Conservation (phyloP, 306 rosid species). For the Echinosophora koreensis region DNA sequence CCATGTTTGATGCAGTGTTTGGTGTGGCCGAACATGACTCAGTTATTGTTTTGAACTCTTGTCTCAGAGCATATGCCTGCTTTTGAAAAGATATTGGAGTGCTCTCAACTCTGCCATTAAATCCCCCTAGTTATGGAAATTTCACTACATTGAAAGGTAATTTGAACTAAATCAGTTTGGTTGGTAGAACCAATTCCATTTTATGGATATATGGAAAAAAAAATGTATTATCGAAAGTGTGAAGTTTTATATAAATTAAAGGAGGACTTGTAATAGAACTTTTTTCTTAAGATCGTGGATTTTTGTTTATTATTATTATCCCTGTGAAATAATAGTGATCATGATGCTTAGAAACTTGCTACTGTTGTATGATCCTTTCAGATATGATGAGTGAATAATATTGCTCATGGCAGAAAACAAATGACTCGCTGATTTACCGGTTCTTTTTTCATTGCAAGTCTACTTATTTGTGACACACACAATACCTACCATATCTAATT, state of each 20-base stretch:
- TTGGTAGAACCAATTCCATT: conserved; percentile 42
- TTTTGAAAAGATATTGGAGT: conserved; percentile 1
- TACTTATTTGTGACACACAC: background rate
- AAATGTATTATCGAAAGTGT: conserved; percentile 40
- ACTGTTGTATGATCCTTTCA: background rate
- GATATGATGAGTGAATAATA: background rate
- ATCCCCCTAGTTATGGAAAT: conserved; percentile 11
- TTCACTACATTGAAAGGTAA: conserved; percentile 41
- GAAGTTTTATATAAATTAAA: conserved; percentile 37
- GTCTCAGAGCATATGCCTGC: conserved; percentile 26
- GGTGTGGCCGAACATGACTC: background rate
- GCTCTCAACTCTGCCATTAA: conserved; percentile 24
- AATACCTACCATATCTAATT: background rate
- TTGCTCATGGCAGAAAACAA: background rate
- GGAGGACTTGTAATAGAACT: conserved; percentile 45
- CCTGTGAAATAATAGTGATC: conserved; percentile 39
- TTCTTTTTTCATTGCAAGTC: background rate
- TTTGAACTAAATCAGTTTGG: conserved; percentile 39
- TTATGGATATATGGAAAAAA: conserved; percentile 43
- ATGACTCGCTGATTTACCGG: background rate
- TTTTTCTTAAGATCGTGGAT: conserved; percentile 27
- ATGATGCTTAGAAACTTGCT: background rate
- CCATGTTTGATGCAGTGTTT: conserved; percentile 56
- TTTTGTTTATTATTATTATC: conserved; percentile 36
- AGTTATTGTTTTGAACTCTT: conserved; percentile 19